These are phyloP conservation scores for Cymbidium sinense DNA, from an alignment of 106 monocot genomes.

Conservation along the genomic window DNA sequence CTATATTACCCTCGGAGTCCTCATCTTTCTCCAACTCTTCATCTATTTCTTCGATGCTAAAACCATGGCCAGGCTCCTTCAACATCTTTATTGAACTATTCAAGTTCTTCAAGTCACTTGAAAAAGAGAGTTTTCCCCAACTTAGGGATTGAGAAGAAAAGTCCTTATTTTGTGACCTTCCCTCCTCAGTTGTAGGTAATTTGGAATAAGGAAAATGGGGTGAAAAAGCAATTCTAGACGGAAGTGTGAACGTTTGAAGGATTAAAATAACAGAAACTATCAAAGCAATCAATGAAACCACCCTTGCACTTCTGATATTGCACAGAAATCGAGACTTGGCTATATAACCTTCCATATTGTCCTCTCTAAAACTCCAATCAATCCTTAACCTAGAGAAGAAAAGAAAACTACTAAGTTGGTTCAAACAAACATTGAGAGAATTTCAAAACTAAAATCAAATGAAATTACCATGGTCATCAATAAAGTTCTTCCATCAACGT, in stretches of 20 bases:
- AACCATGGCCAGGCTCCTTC: constrained; percentile 10
- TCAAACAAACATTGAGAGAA: no score
- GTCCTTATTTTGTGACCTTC: not conserved
- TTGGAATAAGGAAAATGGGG: constrained; percentile 15
- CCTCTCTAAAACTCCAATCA: not conserved
- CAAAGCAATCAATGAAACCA: constrained; percentile 21
- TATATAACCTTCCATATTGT: constrained; percentile 4
- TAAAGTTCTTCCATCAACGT: no score
- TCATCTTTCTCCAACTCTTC: not conserved
- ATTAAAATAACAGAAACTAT: constrained; percentile 19
- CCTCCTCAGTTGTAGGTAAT: not conserved
- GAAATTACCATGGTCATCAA: no score
- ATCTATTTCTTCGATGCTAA: not conserved
- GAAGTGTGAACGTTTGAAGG: constrained; percentile 26
- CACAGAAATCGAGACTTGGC: constrained; percentile 6
- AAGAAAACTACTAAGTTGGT: not conserved
- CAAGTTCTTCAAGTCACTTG: constrained; percentile 24
- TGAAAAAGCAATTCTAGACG: constrained; percentile 13
- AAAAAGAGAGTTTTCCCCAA: constrained; percentile 23
- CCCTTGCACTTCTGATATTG: constrained; percentile 14
- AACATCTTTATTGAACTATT: not conserved
- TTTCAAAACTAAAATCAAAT: no score
- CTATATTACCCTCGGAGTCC: not conserved
- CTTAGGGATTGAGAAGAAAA: constrained; percentile 6
- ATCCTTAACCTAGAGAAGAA: not conserved